phyloP scores from a whole-genome alignment of 1,284 basidiomycete species.

The Pseudozyma thailandica region DNA sequence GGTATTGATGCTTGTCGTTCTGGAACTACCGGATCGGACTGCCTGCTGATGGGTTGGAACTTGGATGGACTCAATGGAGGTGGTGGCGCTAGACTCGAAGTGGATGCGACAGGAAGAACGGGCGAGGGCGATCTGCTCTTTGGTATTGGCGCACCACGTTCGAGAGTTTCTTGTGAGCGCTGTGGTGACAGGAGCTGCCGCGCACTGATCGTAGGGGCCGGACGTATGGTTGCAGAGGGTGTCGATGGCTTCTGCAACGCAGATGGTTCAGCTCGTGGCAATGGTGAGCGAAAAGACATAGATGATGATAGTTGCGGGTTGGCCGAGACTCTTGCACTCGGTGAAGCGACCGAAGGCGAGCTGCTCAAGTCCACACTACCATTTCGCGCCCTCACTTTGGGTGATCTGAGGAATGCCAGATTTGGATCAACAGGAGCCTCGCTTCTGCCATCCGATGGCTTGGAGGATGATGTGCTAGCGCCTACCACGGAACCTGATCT shows the following conservation, averaged over 20 bases:
- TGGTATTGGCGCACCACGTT: conserved; percentile 1
- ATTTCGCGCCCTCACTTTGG: conserved; percentile 19
- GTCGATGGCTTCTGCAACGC: conserved; percentile 19
- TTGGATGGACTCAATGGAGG: conserved; percentile 15
- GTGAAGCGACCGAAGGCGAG: conserved; percentile 15
- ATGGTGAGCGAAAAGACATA: conserved; percentile 16
- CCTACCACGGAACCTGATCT: conserved; percentile 31
- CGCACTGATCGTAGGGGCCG: conserved; percentile 9
- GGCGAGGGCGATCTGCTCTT: conserved; percentile 17
- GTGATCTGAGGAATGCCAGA: conserved; percentile 23
- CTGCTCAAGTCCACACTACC: conserved; percentile 26
- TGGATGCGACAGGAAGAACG: not conserved
- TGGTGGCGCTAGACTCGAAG: not conserved
- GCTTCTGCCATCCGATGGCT: conserved; percentile 16
- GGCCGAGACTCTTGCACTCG: conserved; percentile 3
- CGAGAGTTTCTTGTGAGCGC: conserved; percentile 21
- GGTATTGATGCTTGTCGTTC: conserved; percentile 16
- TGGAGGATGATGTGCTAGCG: conserved; percentile 11
- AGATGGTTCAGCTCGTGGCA: conserved; percentile 23
- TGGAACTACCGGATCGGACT: conserved; percentile 16
- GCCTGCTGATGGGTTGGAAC: not conserved
- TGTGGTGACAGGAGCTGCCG: conserved; percentile 29
- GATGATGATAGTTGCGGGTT: conserved; percentile 19
- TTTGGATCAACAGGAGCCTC: conserved; percentile 21
- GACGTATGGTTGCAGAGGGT: conserved; percentile 12